Conservation (phyloP, 306 rosid species). For the Betula pendula region DNA sequence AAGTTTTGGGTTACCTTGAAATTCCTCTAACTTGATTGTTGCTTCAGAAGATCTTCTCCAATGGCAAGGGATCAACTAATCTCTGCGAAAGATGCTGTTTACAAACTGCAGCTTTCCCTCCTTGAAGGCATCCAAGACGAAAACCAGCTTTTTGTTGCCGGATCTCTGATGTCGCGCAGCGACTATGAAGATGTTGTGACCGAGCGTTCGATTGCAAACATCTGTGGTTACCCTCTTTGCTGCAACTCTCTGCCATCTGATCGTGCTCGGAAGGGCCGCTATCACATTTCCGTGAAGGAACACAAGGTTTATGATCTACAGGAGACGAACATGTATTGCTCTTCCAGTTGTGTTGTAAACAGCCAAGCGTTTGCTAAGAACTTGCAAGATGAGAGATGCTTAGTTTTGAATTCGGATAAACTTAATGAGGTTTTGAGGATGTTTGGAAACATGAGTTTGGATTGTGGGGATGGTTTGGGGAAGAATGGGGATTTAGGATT, state of each 20-base stretch:
- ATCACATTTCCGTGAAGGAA: slow-evolving; percentile 74
- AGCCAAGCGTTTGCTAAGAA: slow-evolving; percentile 64
- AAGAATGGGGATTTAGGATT: slow-evolving; percentile 56
- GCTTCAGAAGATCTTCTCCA: slow-evolving; percentile 18
- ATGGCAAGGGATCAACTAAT: slow-evolving; percentile 50
- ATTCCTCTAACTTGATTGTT: slow-evolving; percentile 22
- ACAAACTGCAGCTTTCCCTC: slow-evolving; percentile 65
- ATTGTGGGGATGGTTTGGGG: slow-evolving; percentile 37
- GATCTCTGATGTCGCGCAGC: slow-evolving; percentile 69
- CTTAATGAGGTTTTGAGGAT: slow-evolving; percentile 45
- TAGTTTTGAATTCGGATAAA: slow-evolving; percentile 50
- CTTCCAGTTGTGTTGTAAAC: slow-evolving; percentile 60
- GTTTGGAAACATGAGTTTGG: slow-evolving; percentile 48
- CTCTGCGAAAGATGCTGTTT: slow-evolving; percentile 57
- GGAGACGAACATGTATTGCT: slow-evolving; percentile 80
- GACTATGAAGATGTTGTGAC: slow-evolving; percentile 85
- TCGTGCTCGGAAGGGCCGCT: slow-evolving; percentile 62
- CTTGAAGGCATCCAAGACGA: slow-evolving; percentile 64
- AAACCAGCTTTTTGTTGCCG: slow-evolving; percentile 76
- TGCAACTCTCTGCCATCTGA: slow-evolving; percentile 50
- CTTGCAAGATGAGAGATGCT: slow-evolving; percentile 66
- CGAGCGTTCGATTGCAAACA: slow-evolving; percentile 63
- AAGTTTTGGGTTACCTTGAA: background rate
- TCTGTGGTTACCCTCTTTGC: slow-evolving; percentile 73
- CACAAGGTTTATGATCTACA: slow-evolving; percentile 78